These are phyloP conservation scores for Peniophora sp. DNA, from an alignment of 1,284 basidiomycete genomes.

Conservation along the genomic window DNA sequence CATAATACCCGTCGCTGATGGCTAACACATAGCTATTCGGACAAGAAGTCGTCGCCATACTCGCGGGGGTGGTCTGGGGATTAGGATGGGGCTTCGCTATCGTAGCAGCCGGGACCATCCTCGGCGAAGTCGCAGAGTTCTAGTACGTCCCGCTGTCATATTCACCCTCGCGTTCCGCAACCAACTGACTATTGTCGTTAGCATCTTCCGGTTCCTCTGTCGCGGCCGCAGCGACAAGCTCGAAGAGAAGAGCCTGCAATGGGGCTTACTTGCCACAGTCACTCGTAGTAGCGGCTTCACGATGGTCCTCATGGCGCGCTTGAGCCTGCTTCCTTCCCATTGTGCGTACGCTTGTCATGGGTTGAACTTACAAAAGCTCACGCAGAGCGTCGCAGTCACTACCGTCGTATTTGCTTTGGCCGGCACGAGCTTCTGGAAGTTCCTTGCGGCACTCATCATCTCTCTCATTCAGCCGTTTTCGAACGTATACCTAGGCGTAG, in stretches of 20 bases:
- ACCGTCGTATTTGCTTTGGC: slow-evolving; percentile 55
- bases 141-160: slow-evolving; percentile 37
- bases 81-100: slow-evolving; percentile 61
- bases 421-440: slow-evolving; percentile 68
- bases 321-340: slow-evolving; percentile 39
- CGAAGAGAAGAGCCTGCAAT: slow-evolving; percentile 64
- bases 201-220: not conserved
- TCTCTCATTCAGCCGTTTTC: slow-evolving; percentile 76
- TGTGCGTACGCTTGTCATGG: slow-evolving; percentile 21
- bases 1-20: not conserved
- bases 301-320: slow-evolving; percentile 64
- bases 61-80: slow-evolving; percentile 74
- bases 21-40: slow-evolving; percentile 50
- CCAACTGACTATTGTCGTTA: not conserved
- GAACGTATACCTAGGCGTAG: slow-evolving; percentile 69
- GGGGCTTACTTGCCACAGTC: slow-evolving; percentile 72
- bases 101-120: slow-evolving; percentile 56
- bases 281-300: slow-evolving; percentile 76
- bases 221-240: slow-evolving; percentile 52
- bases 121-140: slow-evolving; percentile 66
- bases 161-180: no score
- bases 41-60: slow-evolving; percentile 68
- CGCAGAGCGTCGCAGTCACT: slow-evolving; percentile 18
- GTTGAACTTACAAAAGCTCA: not conserved
- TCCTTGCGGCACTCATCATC: slow-evolving; percentile 63